Conservation (phyloP, 306 rosid species). For the Arachis stenosperma region DNA sequence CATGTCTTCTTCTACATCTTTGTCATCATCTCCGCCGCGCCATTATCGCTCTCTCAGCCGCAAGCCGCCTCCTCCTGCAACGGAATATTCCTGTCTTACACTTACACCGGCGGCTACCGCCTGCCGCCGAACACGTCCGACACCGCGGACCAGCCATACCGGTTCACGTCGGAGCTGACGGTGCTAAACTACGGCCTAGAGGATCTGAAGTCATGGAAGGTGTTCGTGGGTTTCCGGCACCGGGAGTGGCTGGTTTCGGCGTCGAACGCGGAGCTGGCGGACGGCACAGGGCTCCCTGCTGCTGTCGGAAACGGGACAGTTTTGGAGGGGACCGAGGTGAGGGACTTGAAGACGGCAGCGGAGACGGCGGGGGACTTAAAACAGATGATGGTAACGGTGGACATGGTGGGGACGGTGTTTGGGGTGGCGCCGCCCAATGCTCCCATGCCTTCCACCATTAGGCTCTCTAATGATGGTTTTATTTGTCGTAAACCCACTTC, state of each 20-base stretch:
- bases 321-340: slow-evolving; percentile 61
- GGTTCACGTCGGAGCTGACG: slow-evolving; percentile 68
- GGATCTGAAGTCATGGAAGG: slow-evolving; percentile 76
- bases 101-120: slow-evolving; percentile 45
- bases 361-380: slow-evolving; percentile 81
- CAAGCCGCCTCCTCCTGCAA: slow-evolving; percentile 57
- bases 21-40: slow-evolving; percentile 2
- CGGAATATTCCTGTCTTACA: slow-evolving; percentile 65
- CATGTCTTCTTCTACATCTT: slow-evolving; percentile 13
- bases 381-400: slow-evolving; percentile 76
- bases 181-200: slow-evolving; percentile 71
- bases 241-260: slow-evolving; percentile 67
- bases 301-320: slow-evolving; percentile 73
- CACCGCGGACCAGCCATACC: slow-evolving; percentile 50
- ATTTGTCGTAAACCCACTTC: slow-evolving; percentile 47
- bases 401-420: slow-evolving; percentile 65
- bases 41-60: slow-evolving; percentile 33
- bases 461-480: slow-evolving; percentile 74
- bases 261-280: slow-evolving; percentile 59
- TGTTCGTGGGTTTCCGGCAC: slow-evolving; percentile 75
- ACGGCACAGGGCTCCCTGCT: slow-evolving; percentile 57
- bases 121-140: slow-evolving; percentile 52
- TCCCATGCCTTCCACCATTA: slow-evolving; percentile 68
- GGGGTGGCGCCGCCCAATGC: slow-evolving; percentile 69
- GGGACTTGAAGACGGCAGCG: slow-evolving; percentile 81